A percentile compares a stretch with the other conserved stretches of the same genome.
Conservation (phyloP, 202 grass and related monocot species). For the Miscanthus sacchariflorus region DNA sequence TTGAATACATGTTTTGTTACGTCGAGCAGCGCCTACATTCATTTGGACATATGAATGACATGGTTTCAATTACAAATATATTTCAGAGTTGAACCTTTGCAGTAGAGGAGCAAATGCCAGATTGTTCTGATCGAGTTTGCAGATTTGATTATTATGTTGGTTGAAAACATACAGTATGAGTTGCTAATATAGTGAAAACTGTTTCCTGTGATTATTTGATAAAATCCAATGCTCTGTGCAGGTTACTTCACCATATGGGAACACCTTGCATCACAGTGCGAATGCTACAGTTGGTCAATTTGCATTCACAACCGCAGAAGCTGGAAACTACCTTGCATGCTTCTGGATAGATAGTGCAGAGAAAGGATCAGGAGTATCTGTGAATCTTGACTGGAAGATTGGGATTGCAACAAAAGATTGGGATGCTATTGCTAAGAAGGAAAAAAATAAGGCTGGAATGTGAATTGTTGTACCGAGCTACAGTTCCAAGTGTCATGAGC, state of each 20-base stretch:
- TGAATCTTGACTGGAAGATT: slow-evolving; percentile 93
- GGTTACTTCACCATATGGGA: slow-evolving; percentile 94
- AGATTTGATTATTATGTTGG: slow-evolving; percentile 20
- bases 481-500: slow-evolving; percentile 4
- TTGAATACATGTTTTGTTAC: background rate
- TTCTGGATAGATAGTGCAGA: slow-evolving; percentile 86
- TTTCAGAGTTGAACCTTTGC: background rate
- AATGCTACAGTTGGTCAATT: slow-evolving; percentile 77
- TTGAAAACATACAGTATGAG: background rate
- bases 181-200: background rate
- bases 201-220: background rate
- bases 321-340: slow-evolving; percentile 91
- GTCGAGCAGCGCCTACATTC: background rate
- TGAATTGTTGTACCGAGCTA: slow-evolving; percentile 19
- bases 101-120: background rate
- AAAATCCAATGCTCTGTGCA: slow-evolving; percentile 46
- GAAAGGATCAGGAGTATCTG: slow-evolving; percentile 64
- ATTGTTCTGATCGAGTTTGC: slow-evolving; percentile 19
- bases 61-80: slow-evolving; percentile 19
- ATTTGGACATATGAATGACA: background rate
- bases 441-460: slow-evolving; percentile 78
- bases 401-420: slow-evolving; percentile 94
- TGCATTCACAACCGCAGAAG: slow-evolving; percentile 85
- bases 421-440: slow-evolving; percentile 90
- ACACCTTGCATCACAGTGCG: slow-evolving; percentile 80